phyloP scores from a whole-genome alignment of 2,329 filamentous ascomycete species.

The Fusarium denticulatum region DNA sequence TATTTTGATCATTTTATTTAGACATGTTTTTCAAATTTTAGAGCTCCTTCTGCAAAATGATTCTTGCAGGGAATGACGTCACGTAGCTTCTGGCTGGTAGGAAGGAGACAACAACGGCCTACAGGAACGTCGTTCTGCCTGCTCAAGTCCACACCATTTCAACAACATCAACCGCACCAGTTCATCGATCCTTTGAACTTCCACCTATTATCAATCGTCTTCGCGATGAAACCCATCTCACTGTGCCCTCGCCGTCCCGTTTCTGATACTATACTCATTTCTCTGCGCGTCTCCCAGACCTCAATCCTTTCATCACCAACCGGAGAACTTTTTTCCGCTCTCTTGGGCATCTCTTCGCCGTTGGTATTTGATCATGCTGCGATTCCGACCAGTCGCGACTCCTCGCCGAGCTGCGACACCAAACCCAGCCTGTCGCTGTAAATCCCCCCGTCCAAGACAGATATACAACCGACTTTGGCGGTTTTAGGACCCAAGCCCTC shows the following conservation, averaged over 20 bases:
- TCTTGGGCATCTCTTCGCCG: neutral
- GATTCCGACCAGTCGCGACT: neutral
- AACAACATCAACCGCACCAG: neutral
- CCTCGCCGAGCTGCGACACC: neutral
- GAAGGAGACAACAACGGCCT: neutral
- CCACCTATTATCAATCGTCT: neutral
- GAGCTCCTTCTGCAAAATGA: neutral
- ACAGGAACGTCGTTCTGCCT: neutral
- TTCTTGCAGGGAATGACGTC: neutral
- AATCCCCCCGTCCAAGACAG: neutral
- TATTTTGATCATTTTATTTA: neutral
- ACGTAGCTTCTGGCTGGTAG: neutral
- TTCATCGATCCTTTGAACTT: neutral
- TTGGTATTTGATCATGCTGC: neutral
- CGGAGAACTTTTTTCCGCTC: neutral
- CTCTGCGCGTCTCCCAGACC: neutral
- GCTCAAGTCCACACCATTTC: rapidly evolving
- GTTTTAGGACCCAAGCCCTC: neutral
- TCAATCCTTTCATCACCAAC: neutral
- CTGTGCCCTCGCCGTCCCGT: neutral
- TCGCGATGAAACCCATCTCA: neutral
- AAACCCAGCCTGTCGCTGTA: neutral
- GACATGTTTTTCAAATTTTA: neutral
- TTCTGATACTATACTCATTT: neutral
- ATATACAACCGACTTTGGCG: neutral